Evolutionary conservation across 1,139 yeast genomes (phyloP), one percentile per base, ranked within the genome.

Genomic region (Protomyces inundatus): DNA sequence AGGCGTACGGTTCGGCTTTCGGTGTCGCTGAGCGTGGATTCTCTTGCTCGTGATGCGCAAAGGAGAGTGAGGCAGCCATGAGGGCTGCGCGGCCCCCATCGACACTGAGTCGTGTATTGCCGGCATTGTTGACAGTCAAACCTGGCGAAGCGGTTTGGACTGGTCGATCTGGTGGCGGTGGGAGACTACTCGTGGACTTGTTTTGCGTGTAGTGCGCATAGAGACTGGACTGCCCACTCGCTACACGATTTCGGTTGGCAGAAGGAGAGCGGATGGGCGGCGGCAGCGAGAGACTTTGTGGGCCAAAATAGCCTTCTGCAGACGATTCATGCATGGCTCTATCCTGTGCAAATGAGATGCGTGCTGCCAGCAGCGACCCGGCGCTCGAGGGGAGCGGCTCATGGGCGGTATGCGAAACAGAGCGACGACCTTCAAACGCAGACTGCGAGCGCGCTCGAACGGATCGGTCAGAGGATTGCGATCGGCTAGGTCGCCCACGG

Each of bases 291-390:
- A 42, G 16, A 7, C 23, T 14, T 14, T 10, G n/a, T 30, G 32
- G 30, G 23, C 16, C 48, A 1, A 5, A 16, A 10, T 23, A 9
- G 4, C 4, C 23, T 3, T 42, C 9, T n/a, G 48, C 32, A 23
- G 23, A n/a, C 7, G 23, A 14, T 14, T 42, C 62, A 42, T 58
- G 62, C 5, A 55, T 42, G 51, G 53, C 56, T 14, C 62, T 35
- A 36, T 58, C 62, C 32, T 58, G 62, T 10, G 62, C 62, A 30
- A 58, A 58, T 36, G 56, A 51, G 34, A 58, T 51, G 35, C 62
- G 55, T 5, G 62, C 62, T 12, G 62, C 62, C 12, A 9, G 34
- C 10, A 58, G 42, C 6, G 62, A 52, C 1, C 56, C 48, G 2
- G 23, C 23, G 23, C 23, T 23, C 10, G 48, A 42, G 48, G 23